Evolutionary conservation across 2,329 filamentous ascomycete genomes (phyloP).

Genomic region (Alternaria panax): DNA sequence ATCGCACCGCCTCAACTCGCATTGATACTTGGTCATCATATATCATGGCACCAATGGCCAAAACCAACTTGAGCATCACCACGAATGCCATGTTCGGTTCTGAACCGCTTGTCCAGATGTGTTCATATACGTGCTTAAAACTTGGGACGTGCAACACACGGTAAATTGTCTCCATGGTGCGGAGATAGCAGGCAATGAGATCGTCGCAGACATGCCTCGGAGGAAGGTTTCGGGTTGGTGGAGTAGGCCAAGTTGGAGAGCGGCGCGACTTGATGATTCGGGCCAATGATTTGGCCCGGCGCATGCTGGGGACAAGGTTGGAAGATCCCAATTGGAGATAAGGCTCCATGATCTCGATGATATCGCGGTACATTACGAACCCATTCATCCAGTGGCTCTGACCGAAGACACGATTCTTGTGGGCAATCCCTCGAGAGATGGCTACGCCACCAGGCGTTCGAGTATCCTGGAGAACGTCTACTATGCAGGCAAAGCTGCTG

Average conservation of each 20-base stretch:
- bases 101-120: constrained; percentile 54
- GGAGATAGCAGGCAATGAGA: constrained; percentile 60
- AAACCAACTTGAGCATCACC: constrained; percentile 64
- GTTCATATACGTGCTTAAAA: constrained; percentile 60
- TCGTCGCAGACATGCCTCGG: constrained; percentile 55
- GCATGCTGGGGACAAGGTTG: constrained; percentile 48
- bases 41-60: constrained; percentile 63
- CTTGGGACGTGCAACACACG: constrained; percentile 62
- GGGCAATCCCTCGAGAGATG: constrained; percentile 56
- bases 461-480: constrained; percentile 54
- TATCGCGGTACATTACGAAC: constrained; percentile 53
- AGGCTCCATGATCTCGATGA: constrained; percentile 57
- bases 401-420: constrained; percentile 66
- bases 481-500: constrained; percentile 53
- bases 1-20: constrained; percentile 59
- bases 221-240: constrained; percentile 57
- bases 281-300: constrained; percentile 62
- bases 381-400: constrained; percentile 66
- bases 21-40: constrained; percentile 62
- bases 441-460: constrained; percentile 39
- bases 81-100: constrained; percentile 56
- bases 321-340: constrained; percentile 50
- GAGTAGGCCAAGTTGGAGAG: constrained; percentile 58
- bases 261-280: constrained; percentile 61
- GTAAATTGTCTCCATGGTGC: constrained; percentile 57